Conservation (phyloP, 768 basidiomycete species). For the Phallus indusiatus region DNA sequence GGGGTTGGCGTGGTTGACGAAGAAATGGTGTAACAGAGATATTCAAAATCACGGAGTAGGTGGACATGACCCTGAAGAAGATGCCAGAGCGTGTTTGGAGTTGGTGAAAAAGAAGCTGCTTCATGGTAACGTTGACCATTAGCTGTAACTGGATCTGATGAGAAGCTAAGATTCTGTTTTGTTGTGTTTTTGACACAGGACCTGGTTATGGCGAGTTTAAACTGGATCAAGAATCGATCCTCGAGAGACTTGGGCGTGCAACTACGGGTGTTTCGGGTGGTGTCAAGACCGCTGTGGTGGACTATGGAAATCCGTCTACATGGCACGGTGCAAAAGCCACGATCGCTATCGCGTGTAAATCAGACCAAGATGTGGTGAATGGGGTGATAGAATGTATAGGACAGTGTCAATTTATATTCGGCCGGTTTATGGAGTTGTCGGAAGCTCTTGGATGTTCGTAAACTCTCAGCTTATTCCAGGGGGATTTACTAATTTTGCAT, state of each 20-base stretch:
- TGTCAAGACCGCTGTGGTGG: constrained; percentile 61
- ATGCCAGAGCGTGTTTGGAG: constrained; percentile 82
- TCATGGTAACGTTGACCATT: constrained; percentile 45
- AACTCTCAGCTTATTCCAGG: background rate
- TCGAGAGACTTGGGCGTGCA: constrained; percentile 66
- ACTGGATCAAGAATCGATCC: constrained; percentile 77
- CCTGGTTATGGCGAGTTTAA: constrained; percentile 81
- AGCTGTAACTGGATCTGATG: background rate
- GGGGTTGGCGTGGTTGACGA: constrained; percentile 92
- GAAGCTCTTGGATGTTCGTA: constrained; percentile 71
- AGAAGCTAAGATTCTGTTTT: background rate
- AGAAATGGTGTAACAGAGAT: constrained; percentile 84
- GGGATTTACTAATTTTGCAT: no score
- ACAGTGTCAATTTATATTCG: constrained; percentile 76
- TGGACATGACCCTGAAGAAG: constrained; percentile 82
- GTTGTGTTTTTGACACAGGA: constrained; percentile 24
- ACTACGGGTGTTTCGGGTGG: constrained; percentile 25
- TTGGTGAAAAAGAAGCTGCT: constrained; percentile 74
- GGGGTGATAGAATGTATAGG: constrained; percentile 49
- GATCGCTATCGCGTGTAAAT: constrained; percentile 63
- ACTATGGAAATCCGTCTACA: constrained; percentile 72
- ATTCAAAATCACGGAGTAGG: constrained; percentile 81
- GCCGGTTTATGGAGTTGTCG: constrained; percentile 74
- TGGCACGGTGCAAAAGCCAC: constrained; percentile 84
- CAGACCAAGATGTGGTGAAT: constrained; percentile 72